Evolutionary conservation across 108 stramenopile species (phyloP), one percentile per base, ranked within the genome.

Genomic region (Thalassiosira profunda): DNA sequence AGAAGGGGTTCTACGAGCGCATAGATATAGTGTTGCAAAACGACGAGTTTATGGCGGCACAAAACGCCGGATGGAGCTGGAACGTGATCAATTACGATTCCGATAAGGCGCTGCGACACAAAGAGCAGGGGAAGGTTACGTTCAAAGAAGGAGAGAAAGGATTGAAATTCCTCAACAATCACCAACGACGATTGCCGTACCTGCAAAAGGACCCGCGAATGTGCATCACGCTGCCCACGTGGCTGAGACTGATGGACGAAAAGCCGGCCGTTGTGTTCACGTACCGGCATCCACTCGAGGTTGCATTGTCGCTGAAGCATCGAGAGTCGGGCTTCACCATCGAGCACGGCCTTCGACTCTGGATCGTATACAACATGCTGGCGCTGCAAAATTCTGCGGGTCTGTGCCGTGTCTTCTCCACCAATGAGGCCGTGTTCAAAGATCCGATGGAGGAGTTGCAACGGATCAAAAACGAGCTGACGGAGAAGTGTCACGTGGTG

Each of bases 121-220:
- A 84, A 56, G 30, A 79, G 23, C 34, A 54, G 24, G 85, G 89
- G 1, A 67, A 34, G 10, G 72, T 94, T n/a, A 47, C 68, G 12
- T 91, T 91, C 58, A 40, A 79, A 15, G 60, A 88, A 24, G 88
- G 89, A 21, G 64, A 81, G 48, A 63, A 53, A 15, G 90, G 72
- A 4, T 60, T 94, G 59, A 15, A 47, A 26, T 88, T 90, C 60
- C 47, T 91, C 25, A 91, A 94, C 67, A 67, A 86, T 42, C 83
- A 83, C 7, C 64, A 48, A 5, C 65, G 58, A 15, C 84, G 77
- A 56, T 55, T 83, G 11, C 91, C 92, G 5, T 97, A 88, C 77
- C 58, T 97, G n/a, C 91, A 93, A 62, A 97, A 97, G 59, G 96
- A 97, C 73, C 96, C 96, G 11, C 76, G 96, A 12, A 90, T 95